Percentiles rank a stretch among this genome's conserved stretches.
Evolutionary conservation across 1,284 basidiomycete genomes (phyloP).

Genomic region (Leccinum pachyderme): DNA sequence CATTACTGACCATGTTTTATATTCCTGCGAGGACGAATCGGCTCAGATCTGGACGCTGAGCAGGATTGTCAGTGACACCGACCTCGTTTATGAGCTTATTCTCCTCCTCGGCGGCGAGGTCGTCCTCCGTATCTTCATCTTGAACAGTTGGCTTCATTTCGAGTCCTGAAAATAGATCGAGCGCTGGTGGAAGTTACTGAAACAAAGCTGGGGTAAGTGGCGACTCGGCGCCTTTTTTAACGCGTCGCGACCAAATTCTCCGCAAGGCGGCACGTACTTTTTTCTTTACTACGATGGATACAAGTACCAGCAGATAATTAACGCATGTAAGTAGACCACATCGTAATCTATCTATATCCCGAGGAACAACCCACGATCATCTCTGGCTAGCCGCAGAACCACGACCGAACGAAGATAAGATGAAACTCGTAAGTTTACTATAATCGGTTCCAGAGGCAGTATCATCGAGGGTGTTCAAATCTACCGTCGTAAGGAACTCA

Average conservation of each 20-base stretch:
- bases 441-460: background rate
- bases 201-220: background rate
- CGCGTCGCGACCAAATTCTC: background rate
- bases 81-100: conserved; percentile 94
- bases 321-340: background rate
- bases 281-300: background rate
- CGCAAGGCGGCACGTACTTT: background rate
- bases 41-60: conserved; percentile 10
- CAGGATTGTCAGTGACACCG: conserved; percentile 23
- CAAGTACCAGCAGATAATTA: background rate
- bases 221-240: conserved; percentile 5
- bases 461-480: background rate
- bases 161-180: background rate
- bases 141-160: conserved; percentile 61
- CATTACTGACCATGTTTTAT: conserved; percentile 71
- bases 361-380: background rate
- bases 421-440: background rate
- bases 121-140: conserved; percentile 75
- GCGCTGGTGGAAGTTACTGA: background rate
- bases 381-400: background rate
- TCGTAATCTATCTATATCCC: background rate
- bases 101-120: conserved; percentile 79
- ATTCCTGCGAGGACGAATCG: conserved; percentile 52
- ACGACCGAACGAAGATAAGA: background rate
- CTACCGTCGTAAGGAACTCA: background rate